phyloP scores from a whole-genome alignment of 176 grass and related monocot genomes.

The Rhynchospora tenuis region DNA sequence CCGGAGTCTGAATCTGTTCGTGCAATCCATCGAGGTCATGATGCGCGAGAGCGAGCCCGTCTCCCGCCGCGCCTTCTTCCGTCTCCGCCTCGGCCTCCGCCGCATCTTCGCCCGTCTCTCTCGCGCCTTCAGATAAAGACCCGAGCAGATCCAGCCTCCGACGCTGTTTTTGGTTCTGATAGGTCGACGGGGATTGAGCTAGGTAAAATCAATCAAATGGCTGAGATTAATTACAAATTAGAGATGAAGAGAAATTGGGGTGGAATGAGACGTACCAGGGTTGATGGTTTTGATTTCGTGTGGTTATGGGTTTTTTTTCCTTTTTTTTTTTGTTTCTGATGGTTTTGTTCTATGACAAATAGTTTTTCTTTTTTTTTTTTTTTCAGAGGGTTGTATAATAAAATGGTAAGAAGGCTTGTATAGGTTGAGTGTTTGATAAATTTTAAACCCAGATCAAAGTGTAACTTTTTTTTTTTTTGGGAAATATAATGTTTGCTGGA shows the following conservation, averaged over 20 bases:
- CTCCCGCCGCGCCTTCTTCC: constrained; percentile 46
- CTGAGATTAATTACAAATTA: neutral
- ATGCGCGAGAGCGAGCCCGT: constrained; percentile 48
- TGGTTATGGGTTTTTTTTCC: neutral
- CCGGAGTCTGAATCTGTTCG: constrained; percentile 75
- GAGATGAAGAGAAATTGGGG: neutral
- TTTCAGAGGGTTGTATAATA: constrained; percentile 21
- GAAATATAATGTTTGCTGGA: neutral
- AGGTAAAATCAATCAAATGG: neutral
- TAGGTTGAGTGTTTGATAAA: neutral
- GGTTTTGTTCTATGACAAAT: neutral
- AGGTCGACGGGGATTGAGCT: neutral
- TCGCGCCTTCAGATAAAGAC: constrained; percentile 42
- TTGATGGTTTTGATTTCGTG: neutral
- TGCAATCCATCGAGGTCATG: constrained; percentile 58
- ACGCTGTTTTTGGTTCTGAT: neutral
- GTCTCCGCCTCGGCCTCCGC: constrained; percentile 48
- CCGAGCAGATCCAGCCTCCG: neutral
- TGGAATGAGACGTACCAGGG: neutral
- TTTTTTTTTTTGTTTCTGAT: neutral
- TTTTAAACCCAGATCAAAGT: neutral
- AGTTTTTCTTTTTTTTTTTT: constrained; percentile 23
- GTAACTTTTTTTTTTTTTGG: neutral
- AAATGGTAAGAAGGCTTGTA: constrained; percentile 7
- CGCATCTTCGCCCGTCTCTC: constrained; percentile 47